A percentile compares a stretch with the other conserved stretches of the same genome.
phyloP scores from a whole-genome alignment of 345 rosid species.

The Clarkia xantiana region DNA sequence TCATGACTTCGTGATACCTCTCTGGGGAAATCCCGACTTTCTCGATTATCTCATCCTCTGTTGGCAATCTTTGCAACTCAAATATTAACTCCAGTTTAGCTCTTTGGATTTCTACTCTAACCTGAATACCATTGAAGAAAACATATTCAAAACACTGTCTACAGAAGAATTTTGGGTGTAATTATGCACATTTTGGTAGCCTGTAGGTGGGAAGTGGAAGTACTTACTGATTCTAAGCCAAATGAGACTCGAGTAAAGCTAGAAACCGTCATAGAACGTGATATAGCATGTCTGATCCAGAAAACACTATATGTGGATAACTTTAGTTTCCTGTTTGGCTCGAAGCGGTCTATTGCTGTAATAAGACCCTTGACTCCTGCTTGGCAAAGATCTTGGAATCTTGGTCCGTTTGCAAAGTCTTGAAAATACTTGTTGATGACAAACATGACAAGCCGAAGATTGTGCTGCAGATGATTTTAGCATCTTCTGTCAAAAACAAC shows the following conservation, averaged over 20 bases:
- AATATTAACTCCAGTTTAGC: conserved; percentile 50
- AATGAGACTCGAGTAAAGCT: conserved; percentile 76
- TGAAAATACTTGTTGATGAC: conserved; percentile 81
- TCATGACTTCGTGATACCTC: conserved; percentile 70
- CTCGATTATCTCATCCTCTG: conserved; percentile 51
- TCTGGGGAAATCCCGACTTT: conserved; percentile 60
- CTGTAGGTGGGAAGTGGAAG: too few species aligned
- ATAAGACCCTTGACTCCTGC: conserved; percentile 89
- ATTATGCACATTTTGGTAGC: too few species aligned
- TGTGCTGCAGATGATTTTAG: conserved; percentile 50
- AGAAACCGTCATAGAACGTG: conserved; percentile 75
- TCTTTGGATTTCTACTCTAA: conserved; percentile 62
- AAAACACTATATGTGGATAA: conserved; percentile 82
- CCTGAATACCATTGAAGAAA: conserved; percentile 23
- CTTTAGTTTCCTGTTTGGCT: conserved; percentile 55
- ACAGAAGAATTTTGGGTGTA: too few species aligned
- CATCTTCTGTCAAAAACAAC: not conserved
- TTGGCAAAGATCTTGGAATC: conserved; percentile 90
- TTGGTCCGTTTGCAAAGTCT: conserved; percentile 62
- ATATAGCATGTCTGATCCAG: conserved; percentile 92
- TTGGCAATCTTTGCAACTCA: conserved; percentile 54
- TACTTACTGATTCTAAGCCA: conserved; percentile 78
- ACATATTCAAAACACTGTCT: too few species aligned
- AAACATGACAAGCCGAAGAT: conserved; percentile 84
- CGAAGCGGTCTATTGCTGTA: conserved; percentile 86